Evolutionary conservation across 305 asterid species (phyloP).

Genomic region (Vinca major): DNA sequence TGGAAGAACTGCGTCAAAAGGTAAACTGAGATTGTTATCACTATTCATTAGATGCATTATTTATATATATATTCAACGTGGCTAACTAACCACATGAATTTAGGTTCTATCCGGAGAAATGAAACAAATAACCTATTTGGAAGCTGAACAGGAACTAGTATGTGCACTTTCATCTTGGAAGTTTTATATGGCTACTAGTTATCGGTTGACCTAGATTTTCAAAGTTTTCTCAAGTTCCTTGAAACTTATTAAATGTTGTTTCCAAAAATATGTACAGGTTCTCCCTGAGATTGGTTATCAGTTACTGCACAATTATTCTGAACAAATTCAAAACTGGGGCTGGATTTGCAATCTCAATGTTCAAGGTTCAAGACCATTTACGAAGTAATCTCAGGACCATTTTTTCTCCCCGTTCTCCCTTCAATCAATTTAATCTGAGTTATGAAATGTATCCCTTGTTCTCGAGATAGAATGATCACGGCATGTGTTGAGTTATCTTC

Average conservation of each 20-base stretch:
- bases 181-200: slow-evolving; percentile 13
- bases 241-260: slow-evolving; percentile 19
- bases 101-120: slow-evolving; percentile 81
- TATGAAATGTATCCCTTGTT: not conserved
- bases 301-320: slow-evolving; percentile 67
- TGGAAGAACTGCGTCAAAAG: slow-evolving; percentile 85
- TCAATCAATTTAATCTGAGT: slow-evolving; percentile 1
- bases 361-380: slow-evolving; percentile 50
- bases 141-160: slow-evolving; percentile 74
- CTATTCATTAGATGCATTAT: slow-evolving; percentile 13
- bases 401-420: not conserved
- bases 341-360: slow-evolving; percentile 78
- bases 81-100: slow-evolving; percentile 17
- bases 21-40: slow-evolving; percentile 28
- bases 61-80: slow-evolving; percentile 1
- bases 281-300: slow-evolving; percentile 86
- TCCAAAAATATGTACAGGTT: slow-evolving; percentile 34
- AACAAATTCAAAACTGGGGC: slow-evolving; percentile 77
- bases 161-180: slow-evolving; percentile 19
- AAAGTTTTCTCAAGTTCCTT: slow-evolving; percentile 1
- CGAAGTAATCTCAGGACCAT: slow-evolving; percentile 37
- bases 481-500: not conserved
- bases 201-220: not conserved
- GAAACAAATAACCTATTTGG: slow-evolving; percentile 60
- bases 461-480: slow-evolving; percentile 3